A percentile compares a stretch with the other conserved stretches of the same genome.
phyloP scores from a whole-genome alignment of 2,329 filamentous ascomycete species.

The Ophiostoma novo-ulmi region DNA sequence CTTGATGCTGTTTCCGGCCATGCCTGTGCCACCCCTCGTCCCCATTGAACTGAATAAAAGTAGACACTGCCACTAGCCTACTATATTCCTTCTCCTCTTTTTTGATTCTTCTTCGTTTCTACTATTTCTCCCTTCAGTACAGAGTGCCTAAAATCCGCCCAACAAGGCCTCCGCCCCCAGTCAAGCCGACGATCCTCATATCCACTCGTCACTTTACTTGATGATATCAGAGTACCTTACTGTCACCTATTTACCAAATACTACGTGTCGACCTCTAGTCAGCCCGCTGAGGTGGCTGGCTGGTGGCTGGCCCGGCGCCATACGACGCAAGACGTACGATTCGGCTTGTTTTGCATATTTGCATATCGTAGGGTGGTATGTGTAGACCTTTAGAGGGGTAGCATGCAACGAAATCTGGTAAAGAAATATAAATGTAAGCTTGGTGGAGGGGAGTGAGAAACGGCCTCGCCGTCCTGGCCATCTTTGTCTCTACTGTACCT shows the following conservation, averaged over 20 bases:
- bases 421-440: neutral
- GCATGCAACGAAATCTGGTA: neutral
- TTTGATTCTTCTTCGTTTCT: too few relatives aligned
- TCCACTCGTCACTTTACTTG: neutral
- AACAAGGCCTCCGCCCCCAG: neutral
- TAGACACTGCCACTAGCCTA: neutral
- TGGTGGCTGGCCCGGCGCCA: neutral
- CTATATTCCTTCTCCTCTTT: neutral
- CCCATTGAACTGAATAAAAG: neutral
- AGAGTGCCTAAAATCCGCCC: too few relatives aligned
- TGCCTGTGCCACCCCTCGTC: neutral
- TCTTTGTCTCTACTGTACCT: neutral
- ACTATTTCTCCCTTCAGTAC: too few relatives aligned
- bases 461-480: neutral
- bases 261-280: neutral
- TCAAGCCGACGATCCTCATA: neutral
- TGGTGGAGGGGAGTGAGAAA: neutral
- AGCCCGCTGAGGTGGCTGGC: neutral
- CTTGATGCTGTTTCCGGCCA: conserved; percentile 2
- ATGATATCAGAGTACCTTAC: too few relatives aligned
- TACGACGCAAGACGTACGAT: conserved; percentile 2
- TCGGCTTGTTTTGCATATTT: neutral
- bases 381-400: neutral
- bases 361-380: neutral
- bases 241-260: too few relatives aligned